Conservation (phyloP, 768 basidiomycete genomes). For the Flagelloscypha sp. region DNA sequence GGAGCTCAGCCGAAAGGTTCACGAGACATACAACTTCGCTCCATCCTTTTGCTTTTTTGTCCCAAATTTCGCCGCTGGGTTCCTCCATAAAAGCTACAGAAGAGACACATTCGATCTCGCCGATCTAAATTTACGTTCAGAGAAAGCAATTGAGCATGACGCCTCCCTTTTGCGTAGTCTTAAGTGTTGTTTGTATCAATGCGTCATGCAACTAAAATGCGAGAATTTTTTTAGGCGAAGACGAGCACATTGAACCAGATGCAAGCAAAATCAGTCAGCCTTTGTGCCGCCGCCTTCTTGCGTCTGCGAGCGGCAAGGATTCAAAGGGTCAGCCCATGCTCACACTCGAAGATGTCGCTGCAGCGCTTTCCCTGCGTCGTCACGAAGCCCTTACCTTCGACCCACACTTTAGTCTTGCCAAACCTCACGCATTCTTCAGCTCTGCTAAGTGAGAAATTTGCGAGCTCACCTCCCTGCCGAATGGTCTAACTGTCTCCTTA, state of each 20-base stretch:
- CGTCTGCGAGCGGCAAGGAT: slow-evolving; percentile 51
- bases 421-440: no score
- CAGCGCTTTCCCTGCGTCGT: slow-evolving; percentile 51
- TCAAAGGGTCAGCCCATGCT: slow-evolving; percentile 36
- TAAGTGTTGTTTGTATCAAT: no score
- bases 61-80: slow-evolving; percentile 48
- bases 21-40: slow-evolving; percentile 30
- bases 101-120: slow-evolving; percentile 54
- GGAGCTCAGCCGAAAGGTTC: slow-evolving; percentile 26
- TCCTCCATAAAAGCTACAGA: slow-evolving; percentile 48
- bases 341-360: slow-evolving; percentile 50
- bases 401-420: slow-evolving; percentile 49
- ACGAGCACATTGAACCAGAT: slow-evolving; percentile 35
- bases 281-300: slow-evolving; percentile 47
- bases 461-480: no score
- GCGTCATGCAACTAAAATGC: no score
- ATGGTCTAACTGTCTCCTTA: slow-evolving; percentile 22
- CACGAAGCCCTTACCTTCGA: slow-evolving; percentile 46
- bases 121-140: slow-evolving; percentile 62
- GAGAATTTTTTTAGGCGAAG: slow-evolving; percentile 46
- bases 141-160: slow-evolving; percentile 70
- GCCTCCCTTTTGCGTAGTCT: slow-evolving; percentile 54
- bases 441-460: no score
- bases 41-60: slow-evolving; percentile 53
- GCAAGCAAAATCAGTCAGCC: slow-evolving; percentile 45